Conservation (phyloP, 108 stramenopile species). For the Discostella stelligeroides region DNA sequence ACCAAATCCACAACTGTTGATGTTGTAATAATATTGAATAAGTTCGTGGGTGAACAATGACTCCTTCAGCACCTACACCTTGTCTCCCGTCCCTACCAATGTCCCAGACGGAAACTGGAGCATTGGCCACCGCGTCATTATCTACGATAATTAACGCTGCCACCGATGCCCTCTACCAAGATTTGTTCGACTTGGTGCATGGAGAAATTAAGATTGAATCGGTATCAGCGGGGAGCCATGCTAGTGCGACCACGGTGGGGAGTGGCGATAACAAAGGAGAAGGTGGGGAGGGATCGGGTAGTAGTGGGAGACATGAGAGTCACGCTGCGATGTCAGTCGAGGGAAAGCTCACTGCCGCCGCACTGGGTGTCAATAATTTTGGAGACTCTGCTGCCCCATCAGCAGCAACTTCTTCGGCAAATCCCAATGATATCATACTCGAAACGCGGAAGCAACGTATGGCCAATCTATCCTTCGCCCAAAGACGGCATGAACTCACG, state of each 20-base stretch:
- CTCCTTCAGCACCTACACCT: too few species aligned
- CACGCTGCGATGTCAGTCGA: conserved; percentile 18
- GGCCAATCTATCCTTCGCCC: conserved; percentile 82
- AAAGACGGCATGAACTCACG: conserved; percentile 83
- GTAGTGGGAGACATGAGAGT: conserved; percentile 7
- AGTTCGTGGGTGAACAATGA: too few species aligned
- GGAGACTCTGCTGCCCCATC: conserved; percentile 1
- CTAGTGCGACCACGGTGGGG: conserved; percentile 9
- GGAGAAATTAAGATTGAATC: conserved; percentile 71
- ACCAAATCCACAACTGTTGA: too few species aligned
- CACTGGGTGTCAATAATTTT: conserved; percentile 9
- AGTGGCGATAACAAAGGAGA: conserved; percentile 25
- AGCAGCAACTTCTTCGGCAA: conserved; percentile 7
- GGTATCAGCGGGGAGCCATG: conserved; percentile 15
- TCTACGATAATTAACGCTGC: conserved; percentile 68
- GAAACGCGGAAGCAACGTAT: conserved; percentile 60
- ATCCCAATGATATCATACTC: conserved; percentile 7
- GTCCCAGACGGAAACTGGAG: conserved; percentile 73
- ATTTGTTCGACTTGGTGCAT: conserved; percentile 78
- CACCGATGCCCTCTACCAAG: conserved; percentile 79
- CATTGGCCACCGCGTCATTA: conserved; percentile 75
- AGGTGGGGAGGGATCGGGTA: neutral
- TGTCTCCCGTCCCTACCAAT: conserved; percentile 41
- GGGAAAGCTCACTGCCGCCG: conserved; percentile 1
- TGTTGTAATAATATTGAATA: too few species aligned